These are phyloP conservation scores for Termitomyces titanicus DNA, from an alignment of 768 basidiomycete genomes.

Conservation along the genomic window DNA sequence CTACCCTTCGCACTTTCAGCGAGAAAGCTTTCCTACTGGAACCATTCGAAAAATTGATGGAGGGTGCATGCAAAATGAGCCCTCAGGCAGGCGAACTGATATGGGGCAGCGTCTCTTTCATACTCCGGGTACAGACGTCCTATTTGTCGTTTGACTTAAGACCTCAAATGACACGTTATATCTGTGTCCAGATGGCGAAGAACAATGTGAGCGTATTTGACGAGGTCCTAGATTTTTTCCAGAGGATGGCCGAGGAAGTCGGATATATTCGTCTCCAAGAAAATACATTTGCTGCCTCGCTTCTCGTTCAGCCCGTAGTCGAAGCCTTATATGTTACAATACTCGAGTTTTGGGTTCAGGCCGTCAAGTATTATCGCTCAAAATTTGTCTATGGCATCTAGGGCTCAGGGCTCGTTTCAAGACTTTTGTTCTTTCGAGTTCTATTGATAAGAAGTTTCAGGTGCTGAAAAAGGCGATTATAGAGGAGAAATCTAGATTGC, in stretches of 20 bases:
- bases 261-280: background rate
- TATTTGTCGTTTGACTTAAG: background rate
- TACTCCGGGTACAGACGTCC: background rate
- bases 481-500: background rate
- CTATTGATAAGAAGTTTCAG: slow-evolving; percentile 4
- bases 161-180: no score
- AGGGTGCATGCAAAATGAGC: background rate
- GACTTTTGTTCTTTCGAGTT: background rate
- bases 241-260: slow-evolving; percentile 5
- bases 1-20: background rate
- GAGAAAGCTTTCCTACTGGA: background rate
- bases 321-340: slow-evolving; percentile 7
- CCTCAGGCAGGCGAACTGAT: background rate
- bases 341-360: slow-evolving; percentile 7
- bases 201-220: background rate
- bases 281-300: background rate
- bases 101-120: slow-evolving; percentile 2
- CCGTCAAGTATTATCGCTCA: slow-evolving; percentile 3
- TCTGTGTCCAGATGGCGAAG: background rate
- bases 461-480: background rate
- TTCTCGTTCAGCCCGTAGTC: slow-evolving; percentile 1
- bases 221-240: slow-evolving; percentile 2
- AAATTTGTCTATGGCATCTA: background rate
- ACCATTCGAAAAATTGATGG: background rate
- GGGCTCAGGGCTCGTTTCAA: background rate